Conservation (phyloP, 257 asterid genomes). For the Lithospermum erythrorhizon region DNA sequence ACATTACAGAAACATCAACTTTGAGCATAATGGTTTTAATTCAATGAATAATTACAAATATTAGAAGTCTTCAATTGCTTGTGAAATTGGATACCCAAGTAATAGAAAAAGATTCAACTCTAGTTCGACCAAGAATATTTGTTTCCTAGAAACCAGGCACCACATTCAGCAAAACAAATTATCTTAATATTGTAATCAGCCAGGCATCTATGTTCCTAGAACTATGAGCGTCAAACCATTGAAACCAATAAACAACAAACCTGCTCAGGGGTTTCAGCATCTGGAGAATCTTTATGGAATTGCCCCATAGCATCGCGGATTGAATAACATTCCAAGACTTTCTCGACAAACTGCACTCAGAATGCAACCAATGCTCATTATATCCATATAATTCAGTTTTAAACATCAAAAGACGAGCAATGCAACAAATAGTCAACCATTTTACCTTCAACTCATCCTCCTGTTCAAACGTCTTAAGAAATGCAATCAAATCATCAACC, state of each 20-base stretch:
- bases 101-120: too few species aligned
- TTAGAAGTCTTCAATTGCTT: too few species aligned
- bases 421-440: background rate
- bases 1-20: constrained; percentile 25
- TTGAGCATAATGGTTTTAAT: too few species aligned
- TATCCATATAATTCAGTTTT: background rate
- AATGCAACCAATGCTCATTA: constrained; percentile 1
- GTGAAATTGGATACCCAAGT: too few species aligned
- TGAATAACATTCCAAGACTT: constrained; percentile 48
- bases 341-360: constrained; percentile 51
- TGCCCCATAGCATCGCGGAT: constrained; percentile 41
- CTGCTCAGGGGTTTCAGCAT: constrained; percentile 68
- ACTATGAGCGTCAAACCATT: constrained; percentile 1
- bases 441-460: constrained; percentile 56
- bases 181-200: too few species aligned
- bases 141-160: too few species aligned
- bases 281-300: constrained; percentile 38
- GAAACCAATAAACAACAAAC: constrained; percentile 23
- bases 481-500: constrained; percentile 44
- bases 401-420: background rate
- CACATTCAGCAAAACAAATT: background rate
- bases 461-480: constrained; percentile 46
- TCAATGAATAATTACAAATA: background rate
- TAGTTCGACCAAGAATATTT: too few species aligned
- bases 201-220: background rate